These are phyloP conservation scores for Boletales sp. DNA, from an alignment of 768 basidiomycete genomes.

Conservation along the genomic window DNA sequence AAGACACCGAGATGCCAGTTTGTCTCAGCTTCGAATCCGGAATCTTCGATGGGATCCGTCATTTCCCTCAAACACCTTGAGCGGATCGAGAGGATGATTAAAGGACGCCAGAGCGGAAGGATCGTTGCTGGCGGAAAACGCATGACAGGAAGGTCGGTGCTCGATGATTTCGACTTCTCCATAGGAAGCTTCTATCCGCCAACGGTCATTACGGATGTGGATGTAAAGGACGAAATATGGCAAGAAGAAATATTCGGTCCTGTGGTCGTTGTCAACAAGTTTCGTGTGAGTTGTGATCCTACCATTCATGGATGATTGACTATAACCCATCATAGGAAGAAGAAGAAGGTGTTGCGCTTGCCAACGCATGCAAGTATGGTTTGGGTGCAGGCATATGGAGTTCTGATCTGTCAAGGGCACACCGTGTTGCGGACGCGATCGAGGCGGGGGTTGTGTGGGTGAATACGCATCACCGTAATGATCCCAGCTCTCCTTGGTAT, in stretches of 20 bases:
- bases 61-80: constrained; percentile 64
- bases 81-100: constrained; percentile 58
- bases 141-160: constrained; percentile 55
- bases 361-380: constrained; percentile 77
- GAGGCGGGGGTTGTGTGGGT: constrained; percentile 83
- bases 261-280: constrained; percentile 66
- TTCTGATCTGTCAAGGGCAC: constrained; percentile 65
- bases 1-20: neutral
- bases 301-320: neutral
- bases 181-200: constrained; percentile 77
- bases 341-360: constrained; percentile 60
- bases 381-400: constrained; percentile 84
- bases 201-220: constrained; percentile 64
- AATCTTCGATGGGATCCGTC: constrained; percentile 76
- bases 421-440: constrained; percentile 66
- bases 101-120: constrained; percentile 43
- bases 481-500: constrained; percentile 85
- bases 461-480: constrained; percentile 87
- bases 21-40: constrained; percentile 58
- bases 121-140: constrained; percentile 63
- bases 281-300: constrained; percentile 38
- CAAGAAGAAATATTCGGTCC: constrained; percentile 85
- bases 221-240: constrained; percentile 63
- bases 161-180: constrained; percentile 73
- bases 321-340: constrained; percentile 43